Base-by-base conservation (phyloP, 495 filamentous ascomycete species). In the Xylaria grammica region DNA sequence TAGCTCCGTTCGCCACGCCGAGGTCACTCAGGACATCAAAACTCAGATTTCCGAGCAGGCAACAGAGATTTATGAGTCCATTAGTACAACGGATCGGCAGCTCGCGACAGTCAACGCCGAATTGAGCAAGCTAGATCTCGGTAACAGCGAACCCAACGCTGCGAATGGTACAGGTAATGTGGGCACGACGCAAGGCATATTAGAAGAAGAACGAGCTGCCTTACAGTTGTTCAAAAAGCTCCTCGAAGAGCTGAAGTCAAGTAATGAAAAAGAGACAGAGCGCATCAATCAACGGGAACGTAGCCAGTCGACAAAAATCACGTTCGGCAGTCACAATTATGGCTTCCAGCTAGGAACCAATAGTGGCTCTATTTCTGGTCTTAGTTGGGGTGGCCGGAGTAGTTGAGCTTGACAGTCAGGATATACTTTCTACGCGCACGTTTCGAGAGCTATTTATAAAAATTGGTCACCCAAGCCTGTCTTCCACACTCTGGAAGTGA, bases 181-280 rank as follows among this genome's bases (percentile, higher is more conserved):
- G 9, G 40, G 54, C 54, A 10, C 11, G n/a, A 5, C n/a, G 9
- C 54, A 15, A 3, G 20, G 10, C 17, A 4, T 10, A 29, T 20
- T 44, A 9, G 54, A 44, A 29, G 34, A 57, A 26, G 17, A 55
- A n/a, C 54, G 36, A 26, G 54, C 11, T 1, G 24, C 54, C 3
- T 4, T 57, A 3, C 9, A 57, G 34, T 11, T 44, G 3, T 40
- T 4, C n/a, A 24, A 36, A 3, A 44, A 29, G 19, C 36, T 57
- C 4, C 54, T 57, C 20, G 34, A 27, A 29, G 22, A 9, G 3
- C 30, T 57, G 22, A 44, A 57, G 13, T 40, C 36, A 5, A 40
- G 29, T n/a, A 57, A 57, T 30, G 36, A 57, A 57, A 29, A 57
- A 42, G 34, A 44, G 26, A 45, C 2, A 45, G 40, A 57, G 32